Percentiles rank a stretch among this genome's conserved stretches.
These are phyloP conservation scores for Acanthamoeba sp. DNA, from an alignment of 208 protist species.

Conservation along the genomic window DNA sequence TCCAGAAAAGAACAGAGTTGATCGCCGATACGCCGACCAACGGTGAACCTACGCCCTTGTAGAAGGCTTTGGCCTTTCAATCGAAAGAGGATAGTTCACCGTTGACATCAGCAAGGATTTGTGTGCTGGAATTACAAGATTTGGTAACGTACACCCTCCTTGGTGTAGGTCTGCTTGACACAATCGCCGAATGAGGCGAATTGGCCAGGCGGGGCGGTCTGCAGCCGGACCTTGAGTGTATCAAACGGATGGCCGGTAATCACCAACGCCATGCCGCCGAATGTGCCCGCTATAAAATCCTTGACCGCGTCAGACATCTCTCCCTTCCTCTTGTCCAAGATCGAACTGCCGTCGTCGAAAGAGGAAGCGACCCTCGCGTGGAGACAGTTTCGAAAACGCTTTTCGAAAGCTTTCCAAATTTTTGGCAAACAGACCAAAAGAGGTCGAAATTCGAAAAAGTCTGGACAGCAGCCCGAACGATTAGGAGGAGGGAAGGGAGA, in stretches of 20 bases:
- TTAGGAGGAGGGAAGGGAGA: too few species aligned
- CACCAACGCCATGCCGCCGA: slow-evolving; percentile 68
- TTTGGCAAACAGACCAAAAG: too few species aligned
- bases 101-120: too few species aligned
- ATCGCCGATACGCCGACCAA: slow-evolving; percentile 85
- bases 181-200: slow-evolving; percentile 81
- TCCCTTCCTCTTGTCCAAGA: neutral
- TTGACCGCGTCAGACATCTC: slow-evolving; percentile 50
- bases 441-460: too few species aligned
- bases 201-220: slow-evolving; percentile 73
- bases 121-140: too few species aligned
- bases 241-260: slow-evolving; percentile 71
- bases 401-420: too few species aligned
- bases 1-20: slow-evolving; percentile 85
- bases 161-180: slow-evolving; percentile 77
- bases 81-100: neutral
- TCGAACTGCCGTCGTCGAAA: too few species aligned
- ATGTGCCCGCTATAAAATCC: slow-evolving; percentile 71
- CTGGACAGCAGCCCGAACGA: too few species aligned
- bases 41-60: slow-evolving; percentile 83
- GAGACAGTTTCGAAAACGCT: too few species aligned
- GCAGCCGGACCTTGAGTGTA: slow-evolving; percentile 78
- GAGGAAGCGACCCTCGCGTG: too few species aligned
- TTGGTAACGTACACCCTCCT: slow-evolving; percentile 72
- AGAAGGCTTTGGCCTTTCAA: slow-evolving; percentile 38